Percentiles rank a stretch among this genome's conserved stretches.
These are phyloP conservation scores for Thuja plicata DNA, from an alignment of 83 land plant species.

Conservation along the genomic window DNA sequence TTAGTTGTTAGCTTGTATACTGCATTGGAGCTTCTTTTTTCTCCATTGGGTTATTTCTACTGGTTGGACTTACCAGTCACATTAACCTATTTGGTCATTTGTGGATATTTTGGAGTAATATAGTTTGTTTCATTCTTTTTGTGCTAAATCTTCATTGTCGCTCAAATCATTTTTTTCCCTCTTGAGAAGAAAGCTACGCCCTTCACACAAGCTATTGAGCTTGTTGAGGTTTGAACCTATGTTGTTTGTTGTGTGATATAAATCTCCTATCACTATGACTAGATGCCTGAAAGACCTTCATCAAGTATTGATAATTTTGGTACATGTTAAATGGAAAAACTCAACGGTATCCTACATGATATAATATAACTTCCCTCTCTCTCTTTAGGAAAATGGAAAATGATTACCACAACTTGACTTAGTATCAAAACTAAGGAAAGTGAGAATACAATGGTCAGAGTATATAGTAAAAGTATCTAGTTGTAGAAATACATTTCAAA, in stretches of 20 bases:
- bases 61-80: background rate
- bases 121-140: too few relatives aligned
- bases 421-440: background rate
- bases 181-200: background rate
- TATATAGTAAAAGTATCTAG: too few relatives aligned
- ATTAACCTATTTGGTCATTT: background rate
- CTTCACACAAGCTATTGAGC: background rate
- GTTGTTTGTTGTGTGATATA: too few relatives aligned
- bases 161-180: too few relatives aligned
- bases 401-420: background rate
- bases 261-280: too few relatives aligned
- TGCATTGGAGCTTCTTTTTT: background rate
- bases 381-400: background rate
- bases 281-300: too few relatives aligned
- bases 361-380: background rate
- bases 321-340: background rate
- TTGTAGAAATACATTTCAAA: background rate
- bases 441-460: background rate
- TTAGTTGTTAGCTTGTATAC: background rate
- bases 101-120: background rate
- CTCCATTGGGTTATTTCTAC: background rate
- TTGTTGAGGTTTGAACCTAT: too few relatives aligned
- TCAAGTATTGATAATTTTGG: too few relatives aligned
- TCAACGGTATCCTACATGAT: background rate
- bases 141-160: background rate